Evolutionary conservation across 768 basidiomycete species (phyloP), one percentile per base, ranked within the genome.

Genomic region (Suillus decipiens): DNA sequence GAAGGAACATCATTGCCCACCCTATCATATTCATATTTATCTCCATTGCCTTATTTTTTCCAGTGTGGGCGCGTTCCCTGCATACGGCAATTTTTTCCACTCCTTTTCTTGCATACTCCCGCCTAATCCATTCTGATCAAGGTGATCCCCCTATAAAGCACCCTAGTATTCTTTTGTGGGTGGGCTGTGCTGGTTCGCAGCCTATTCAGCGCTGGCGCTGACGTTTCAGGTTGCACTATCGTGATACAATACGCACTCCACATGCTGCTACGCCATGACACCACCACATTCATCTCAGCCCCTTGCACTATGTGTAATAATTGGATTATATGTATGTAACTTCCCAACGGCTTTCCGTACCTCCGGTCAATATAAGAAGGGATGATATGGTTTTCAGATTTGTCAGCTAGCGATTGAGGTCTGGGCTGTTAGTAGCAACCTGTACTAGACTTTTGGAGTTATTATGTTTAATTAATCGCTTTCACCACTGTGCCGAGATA

Each of bases 391-490:
- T n/a, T n/a, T 45, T 45, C 47, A 28, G 7, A 48, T 24, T 24
- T 48, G 47, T 48, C 12, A 28, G 14, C 47, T 22, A 6, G 47
- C 22, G 22, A 24, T 48, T 24, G 24, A 28, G 28, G 14, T 24
- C 47, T 48, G 12, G 47, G 24, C 24, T 2, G 48, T 50, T 15
- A 8, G 8, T 15, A 8, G 8, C 48, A 28, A 50, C 15, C 48
- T 50, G 50, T 51, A 17, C 50, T 51, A 51, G 15, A 28, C 17
- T 51, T 19, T 31, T 51, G 50, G 50, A 51, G 48, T 28, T 50
- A 50, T 50, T 15, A 28, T 50, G 47, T 48, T 28, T 48, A 28
- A 50, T 50, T 50, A 50, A 24, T 50, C 28, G 48, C 48, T 50
- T 45, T 50, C 24, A 50, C 7, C 12, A 47, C 5, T 47, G n/a